Evolutionary conservation across 73 alveolate species (phyloP).

Genomic region (Stentor coeruleus): DNA sequence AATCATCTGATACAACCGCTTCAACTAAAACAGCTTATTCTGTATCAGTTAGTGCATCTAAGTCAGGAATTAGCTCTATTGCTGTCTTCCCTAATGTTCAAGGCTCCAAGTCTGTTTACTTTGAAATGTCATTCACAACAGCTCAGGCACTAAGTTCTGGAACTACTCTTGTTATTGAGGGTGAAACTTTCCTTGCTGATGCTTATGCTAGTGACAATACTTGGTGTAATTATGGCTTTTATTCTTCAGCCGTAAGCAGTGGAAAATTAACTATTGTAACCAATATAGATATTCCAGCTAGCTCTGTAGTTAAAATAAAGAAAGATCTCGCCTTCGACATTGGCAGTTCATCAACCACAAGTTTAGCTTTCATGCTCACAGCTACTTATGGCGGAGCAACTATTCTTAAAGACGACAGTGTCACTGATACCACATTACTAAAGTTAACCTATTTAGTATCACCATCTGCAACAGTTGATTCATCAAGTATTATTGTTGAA

Average conservation of each 20-base stretch:
- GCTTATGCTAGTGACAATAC: neutral
- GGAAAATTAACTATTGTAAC: neutral
- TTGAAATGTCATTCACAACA: neutral
- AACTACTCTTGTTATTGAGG: neutral
- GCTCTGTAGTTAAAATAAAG: neutral
- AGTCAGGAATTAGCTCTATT: too few species aligned
- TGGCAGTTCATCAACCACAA: neutral
- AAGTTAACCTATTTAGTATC: neutral
- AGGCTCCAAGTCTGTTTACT: neutral
- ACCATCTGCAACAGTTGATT: too few species aligned
- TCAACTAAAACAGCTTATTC: neutral
- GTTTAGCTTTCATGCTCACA: neutral
- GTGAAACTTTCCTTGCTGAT: neutral
- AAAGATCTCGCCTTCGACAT: neutral
- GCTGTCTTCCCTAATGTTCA: neutral
- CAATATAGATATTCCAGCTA: neutral
- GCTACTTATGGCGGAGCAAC: neutral
- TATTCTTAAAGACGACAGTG: neutral
- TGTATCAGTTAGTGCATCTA: neutral
- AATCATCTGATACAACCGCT: too few species aligned
- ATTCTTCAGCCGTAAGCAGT: neutral
- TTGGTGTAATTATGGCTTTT: neutral
- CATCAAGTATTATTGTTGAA: too few species aligned
- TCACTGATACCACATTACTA: neutral
- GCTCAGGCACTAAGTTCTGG: neutral